These are phyloP conservation scores for Geotrichum aggregatum DNA, from an alignment of 1,139 yeast species.

Conservation along the genomic window DNA sequence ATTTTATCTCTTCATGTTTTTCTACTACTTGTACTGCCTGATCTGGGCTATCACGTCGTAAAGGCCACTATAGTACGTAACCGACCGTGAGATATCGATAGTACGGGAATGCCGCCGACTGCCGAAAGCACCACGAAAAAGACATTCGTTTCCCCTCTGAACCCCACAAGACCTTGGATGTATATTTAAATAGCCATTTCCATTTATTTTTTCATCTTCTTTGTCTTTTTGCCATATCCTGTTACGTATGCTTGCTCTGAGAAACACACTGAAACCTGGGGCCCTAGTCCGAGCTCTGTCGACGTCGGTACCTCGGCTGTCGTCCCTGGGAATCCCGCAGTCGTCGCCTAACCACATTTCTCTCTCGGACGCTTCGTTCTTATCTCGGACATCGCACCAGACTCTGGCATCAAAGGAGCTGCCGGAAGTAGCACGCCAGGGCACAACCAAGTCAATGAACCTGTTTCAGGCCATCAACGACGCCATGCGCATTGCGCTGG, in stretches of 20 bases:
- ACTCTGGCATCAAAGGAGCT: constrained; percentile 28
- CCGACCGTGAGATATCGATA: neutral
- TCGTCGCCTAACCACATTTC: constrained; percentile 28
- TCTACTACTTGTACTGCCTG: constrained; percentile 90
- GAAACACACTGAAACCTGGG: no score
- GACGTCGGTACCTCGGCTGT: neutral
- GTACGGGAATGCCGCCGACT: neutral
- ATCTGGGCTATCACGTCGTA: constrained; percentile 38
- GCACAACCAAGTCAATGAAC: constrained; percentile 31
- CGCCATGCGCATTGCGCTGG: constrained; percentile 37
- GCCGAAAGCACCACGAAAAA: neutral
- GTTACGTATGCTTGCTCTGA: neutral
- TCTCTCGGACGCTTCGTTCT: constrained; percentile 32
- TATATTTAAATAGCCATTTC: neutral
- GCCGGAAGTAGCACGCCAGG: constrained; percentile 12
- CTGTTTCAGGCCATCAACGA: constrained; percentile 38
- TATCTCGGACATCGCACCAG: constrained; percentile 26
- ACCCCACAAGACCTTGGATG: constrained; percentile 1
- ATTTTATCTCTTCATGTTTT: constrained; percentile 80
- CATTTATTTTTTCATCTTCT: neutral
- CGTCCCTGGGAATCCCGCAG: constrained; percentile 23
- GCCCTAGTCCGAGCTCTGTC: neutral
- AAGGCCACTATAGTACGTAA: constrained; percentile 56
- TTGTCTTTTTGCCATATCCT: no score
- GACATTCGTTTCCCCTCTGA: neutral